Base-by-base conservation (phyloP, 257 asterid genomes). In the Rauvolfia tetraphylla region DNA sequence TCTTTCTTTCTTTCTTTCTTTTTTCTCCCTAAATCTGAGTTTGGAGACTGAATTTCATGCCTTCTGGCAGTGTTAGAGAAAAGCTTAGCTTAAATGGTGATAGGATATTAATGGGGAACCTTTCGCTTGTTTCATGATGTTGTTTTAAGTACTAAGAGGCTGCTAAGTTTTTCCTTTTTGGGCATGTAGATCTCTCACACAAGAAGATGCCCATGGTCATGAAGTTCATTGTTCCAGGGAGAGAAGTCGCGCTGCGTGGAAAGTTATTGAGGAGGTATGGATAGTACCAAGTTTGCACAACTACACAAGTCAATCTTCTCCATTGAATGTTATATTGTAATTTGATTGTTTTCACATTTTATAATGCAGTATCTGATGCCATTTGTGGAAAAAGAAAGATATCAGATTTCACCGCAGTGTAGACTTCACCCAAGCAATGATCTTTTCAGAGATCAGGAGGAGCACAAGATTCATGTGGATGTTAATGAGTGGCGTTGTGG, bases 151-250 rank as follows among this genome's bases (percentile, higher is more conserved):
- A 49, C 27, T 14, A 33, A 36, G 20, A 23, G 31, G 20, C 36
- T 33, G 12, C 73, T 76, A n/a, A n/a, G 34, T 23, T 77, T 51
- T 42, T 59, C 61, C 46, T 65, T 31, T 15, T 76, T 81, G 77
- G 77, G 72, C 83, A 79, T 76, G 80, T 81, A 87, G 90, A 81
- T 84, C 73, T 84, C 84, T 78, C 62, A 81, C 67, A 58, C 89
- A 83, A 77, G 88, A 86, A 72, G 87, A 79, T 12, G 80, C 76
- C 34, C 78, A 75, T n/a, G 75, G 73, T 63, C 85, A 79, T 31
- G 97, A 92, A 86, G 85, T 92, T 81, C 98, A 94, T 87, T 94
- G 98, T 79, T 94, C 98, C 51, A 81, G 98, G 84, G 98, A 92
- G 82, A 88, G 98, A 88, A 92, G 98, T 79, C 91, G 95, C 49